A percentile compares a stretch with the other conserved stretches of the same genome.
phyloP scores from a whole-genome alignment of 352 stramenopile genomes.

The Globisporangium abappressorium region DNA sequence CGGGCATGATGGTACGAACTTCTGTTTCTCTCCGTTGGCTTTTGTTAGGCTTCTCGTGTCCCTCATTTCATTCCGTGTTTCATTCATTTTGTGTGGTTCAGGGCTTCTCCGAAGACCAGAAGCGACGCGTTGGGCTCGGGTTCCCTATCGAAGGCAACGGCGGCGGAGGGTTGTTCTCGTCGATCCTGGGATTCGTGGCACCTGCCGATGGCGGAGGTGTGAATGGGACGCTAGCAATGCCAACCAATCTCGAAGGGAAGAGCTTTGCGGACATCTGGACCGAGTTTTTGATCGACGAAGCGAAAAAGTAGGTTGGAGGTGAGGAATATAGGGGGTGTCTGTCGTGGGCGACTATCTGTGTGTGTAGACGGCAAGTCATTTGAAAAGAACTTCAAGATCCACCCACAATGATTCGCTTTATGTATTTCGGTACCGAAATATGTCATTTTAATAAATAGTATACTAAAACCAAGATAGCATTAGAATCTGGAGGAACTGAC shows the following conservation, averaged over 20 bases:
- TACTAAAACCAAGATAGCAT: not conserved
- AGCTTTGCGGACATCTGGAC: slow-evolving; percentile 71
- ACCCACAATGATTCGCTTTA: not conserved
- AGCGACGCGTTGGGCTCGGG: slow-evolving; percentile 54
- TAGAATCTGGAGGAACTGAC: not conserved
- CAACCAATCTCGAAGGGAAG: slow-evolving; percentile 49
- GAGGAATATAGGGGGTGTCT: not conserved
- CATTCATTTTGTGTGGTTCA: slow-evolving; percentile 2
- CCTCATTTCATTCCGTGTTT: not conserved
- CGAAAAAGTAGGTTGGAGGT: slow-evolving; percentile 18
- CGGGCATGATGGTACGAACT: slow-evolving; percentile 58
- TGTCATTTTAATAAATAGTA: not conserved
- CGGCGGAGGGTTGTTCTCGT: slow-evolving; percentile 65
- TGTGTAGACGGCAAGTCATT: no score
- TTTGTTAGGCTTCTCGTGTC: not conserved
- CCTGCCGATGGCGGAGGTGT: slow-evolving; percentile 6
- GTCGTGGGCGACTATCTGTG: no score
- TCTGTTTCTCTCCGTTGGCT: not conserved
- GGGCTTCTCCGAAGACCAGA: slow-evolving; percentile 69
- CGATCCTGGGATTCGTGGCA: slow-evolving; percentile 50
- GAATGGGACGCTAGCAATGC: not conserved
- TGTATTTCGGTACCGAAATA: not conserved
- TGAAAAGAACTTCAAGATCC: not conserved
- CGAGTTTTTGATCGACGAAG: slow-evolving; percentile 65
- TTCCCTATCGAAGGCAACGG: slow-evolving; percentile 54